A percentile compares a stretch with the other conserved stretches of the same genome.
Evolutionary conservation across 192 early-diverging fungal species (phyloP).

Genomic region (Mortierella antarctica): DNA sequence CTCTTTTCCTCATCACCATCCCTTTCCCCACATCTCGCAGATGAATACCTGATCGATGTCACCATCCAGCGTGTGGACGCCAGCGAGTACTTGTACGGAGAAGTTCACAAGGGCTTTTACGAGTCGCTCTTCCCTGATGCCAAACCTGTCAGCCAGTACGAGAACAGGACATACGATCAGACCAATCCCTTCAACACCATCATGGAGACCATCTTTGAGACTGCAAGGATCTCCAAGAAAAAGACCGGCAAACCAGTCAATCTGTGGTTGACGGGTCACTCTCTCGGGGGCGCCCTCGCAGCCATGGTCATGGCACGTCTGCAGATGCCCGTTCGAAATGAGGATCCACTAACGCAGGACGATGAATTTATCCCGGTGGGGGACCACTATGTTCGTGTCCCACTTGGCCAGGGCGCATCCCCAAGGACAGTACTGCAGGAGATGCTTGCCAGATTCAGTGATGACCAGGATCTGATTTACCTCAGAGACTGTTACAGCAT

Average conservation of each 20-base stretch:
- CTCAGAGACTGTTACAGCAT: slow-evolving; percentile 58
- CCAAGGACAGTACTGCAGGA: slow-evolving; percentile 27
- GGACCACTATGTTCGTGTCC: neutral
- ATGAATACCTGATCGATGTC: slow-evolving; percentile 59
- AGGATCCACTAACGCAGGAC: slow-evolving; percentile 18
- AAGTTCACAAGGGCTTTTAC: slow-evolving; percentile 66
- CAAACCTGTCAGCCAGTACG: slow-evolving; percentile 3
- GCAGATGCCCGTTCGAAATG: slow-evolving; percentile 46
- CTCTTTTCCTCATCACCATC: neutral
- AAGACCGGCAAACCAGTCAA: slow-evolving; percentile 49
- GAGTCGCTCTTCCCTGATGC: slow-evolving; percentile 56
- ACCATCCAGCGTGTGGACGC: slow-evolving; percentile 63
- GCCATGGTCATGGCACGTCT: slow-evolving; percentile 57
- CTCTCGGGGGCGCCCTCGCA: slow-evolving; percentile 61
- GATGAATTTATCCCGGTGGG: neutral
- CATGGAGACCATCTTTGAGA: slow-evolving; percentile 52
- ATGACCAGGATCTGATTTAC: slow-evolving; percentile 22
- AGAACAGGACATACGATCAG: slow-evolving; percentile 24
- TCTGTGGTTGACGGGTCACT: slow-evolving; percentile 67
- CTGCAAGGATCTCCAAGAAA: slow-evolving; percentile 4
- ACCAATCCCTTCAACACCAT: slow-evolving; percentile 59
- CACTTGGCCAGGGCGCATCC: neutral
- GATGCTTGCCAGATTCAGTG: slow-evolving; percentile 38
- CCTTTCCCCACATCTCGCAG: neutral
- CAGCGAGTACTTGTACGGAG: slow-evolving; percentile 59